Percentiles rank a stretch among this genome's conserved stretches.
phyloP scores from a whole-genome alignment of 164 flowering plant genomes.

The Tetracentron sinense region DNA sequence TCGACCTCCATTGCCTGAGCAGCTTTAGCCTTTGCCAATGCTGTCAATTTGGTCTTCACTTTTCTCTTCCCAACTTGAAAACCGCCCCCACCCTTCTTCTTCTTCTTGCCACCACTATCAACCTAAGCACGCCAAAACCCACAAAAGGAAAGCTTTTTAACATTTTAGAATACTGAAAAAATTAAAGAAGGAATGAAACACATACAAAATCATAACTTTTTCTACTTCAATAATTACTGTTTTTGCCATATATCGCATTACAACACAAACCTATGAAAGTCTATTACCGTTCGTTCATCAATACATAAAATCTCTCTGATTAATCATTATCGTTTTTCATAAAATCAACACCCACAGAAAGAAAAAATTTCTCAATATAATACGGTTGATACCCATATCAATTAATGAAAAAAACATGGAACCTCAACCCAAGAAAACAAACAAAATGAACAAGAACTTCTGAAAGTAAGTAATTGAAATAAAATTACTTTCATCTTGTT shows the following conservation, averaged over 20 bases:
- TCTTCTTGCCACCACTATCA: conserved; percentile 61
- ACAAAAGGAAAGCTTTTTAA: neutral
- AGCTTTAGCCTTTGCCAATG: conserved; percentile 80
- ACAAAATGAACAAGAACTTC: neutral
- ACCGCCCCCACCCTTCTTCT: conserved; percentile 55
- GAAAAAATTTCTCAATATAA: no score
- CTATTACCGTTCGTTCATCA: no score
- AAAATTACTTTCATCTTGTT: conserved; percentile 77
- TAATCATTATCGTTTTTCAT: no score
- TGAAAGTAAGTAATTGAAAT: neutral
- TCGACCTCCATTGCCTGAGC: conserved; percentile 95
- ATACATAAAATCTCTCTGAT: no score
- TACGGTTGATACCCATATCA: no score
- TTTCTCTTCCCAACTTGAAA: conserved; percentile 92
- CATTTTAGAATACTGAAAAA: neutral
- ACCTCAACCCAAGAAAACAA: neutral
- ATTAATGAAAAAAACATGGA: no score
- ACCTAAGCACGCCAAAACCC: conserved; percentile 41
- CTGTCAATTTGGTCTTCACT: conserved; percentile 75
- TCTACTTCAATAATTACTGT: no score
- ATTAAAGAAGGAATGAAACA: no score
- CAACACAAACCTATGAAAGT: no score
- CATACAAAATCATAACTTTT: neutral
- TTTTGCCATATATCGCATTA: no score
- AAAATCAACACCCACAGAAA: no score